phyloP scores from a whole-genome alignment of 2,329 filamentous ascomycete species.

The Fusarium nodosum region DNA sequence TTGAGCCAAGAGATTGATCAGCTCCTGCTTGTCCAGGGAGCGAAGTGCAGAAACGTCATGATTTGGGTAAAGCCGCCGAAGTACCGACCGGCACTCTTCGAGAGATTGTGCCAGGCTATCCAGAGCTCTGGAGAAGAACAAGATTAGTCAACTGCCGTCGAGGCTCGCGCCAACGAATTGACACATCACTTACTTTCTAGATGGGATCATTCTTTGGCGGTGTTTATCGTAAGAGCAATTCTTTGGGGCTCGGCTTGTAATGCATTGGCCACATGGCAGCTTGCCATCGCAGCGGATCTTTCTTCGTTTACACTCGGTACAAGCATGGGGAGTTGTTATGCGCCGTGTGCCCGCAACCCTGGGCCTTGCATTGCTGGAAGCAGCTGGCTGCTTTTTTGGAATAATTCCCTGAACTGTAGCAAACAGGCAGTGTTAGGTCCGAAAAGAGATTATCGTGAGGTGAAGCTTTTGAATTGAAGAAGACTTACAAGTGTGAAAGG shows the following conservation, averaged over 20 bases:
- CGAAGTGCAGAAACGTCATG: slow-evolving; percentile 66
- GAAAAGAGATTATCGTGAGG: not conserved
- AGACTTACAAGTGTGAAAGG: slow-evolving; percentile 53
- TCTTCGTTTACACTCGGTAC: slow-evolving; percentile 81
- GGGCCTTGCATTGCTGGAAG: slow-evolving; percentile 54
- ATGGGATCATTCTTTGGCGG: slow-evolving; percentile 80
- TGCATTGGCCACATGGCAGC: slow-evolving; percentile 85
- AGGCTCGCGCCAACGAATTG: slow-evolving; percentile 24
- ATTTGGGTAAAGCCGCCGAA: slow-evolving; percentile 68
- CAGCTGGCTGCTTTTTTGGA: slow-evolving; percentile 62
- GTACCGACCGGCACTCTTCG: slow-evolving; percentile 68
- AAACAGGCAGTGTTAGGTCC: slow-evolving; percentile 18
- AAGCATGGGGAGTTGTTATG: slow-evolving; percentile 73
- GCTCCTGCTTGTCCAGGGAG: slow-evolving; percentile 69
- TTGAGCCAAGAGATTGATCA: slow-evolving; percentile 69
- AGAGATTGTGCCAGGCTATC: slow-evolving; percentile 74
- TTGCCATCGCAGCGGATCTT: slow-evolving; percentile 89
- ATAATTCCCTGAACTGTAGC: slow-evolving; percentile 65
- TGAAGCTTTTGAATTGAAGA: slow-evolving; percentile 1
- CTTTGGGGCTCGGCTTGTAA: slow-evolving; percentile 84
- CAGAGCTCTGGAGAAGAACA: slow-evolving; percentile 61
- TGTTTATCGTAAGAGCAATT: slow-evolving; percentile 86
- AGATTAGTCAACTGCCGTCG: slow-evolving; percentile 21
- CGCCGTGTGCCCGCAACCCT: slow-evolving; percentile 60
- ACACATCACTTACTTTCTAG: slow-evolving; percentile 73